These are phyloP conservation scores for Beauveria medogensis DNA, from an alignment of 2,329 filamentous ascomycete genomes.

Conservation along the genomic window DNA sequence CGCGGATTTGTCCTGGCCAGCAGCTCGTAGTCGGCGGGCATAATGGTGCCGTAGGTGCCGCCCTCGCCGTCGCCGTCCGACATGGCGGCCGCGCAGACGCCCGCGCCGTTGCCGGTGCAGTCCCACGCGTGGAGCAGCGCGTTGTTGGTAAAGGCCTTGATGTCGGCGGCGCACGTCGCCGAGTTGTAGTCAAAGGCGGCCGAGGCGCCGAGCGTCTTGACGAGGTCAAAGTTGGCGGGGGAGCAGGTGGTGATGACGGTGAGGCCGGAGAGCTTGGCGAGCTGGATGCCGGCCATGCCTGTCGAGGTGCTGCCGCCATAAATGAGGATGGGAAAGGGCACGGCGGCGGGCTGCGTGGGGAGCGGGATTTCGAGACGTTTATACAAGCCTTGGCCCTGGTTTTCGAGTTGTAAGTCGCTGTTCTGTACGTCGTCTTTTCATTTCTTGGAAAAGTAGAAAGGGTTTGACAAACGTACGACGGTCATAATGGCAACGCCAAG, in stretches of 20 bases:
- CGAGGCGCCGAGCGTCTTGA: constrained; percentile 22
- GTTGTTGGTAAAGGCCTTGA: no score
- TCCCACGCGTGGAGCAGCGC: no score
- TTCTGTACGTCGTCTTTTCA: no score
- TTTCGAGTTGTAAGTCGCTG: no score
- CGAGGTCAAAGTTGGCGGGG: constrained; percentile 23
- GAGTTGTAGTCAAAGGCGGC: constrained; percentile 24
- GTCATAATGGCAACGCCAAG: constrained; percentile 34
- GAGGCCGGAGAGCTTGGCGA: constrained; percentile 28
- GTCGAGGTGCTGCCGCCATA: constrained; percentile 44
- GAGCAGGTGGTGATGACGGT: constrained; percentile 23
- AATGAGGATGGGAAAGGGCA: constrained; percentile 30
- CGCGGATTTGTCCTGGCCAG: not conserved
- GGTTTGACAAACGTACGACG: constrained; percentile 19
- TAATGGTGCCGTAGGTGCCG: no score
- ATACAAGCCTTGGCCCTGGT: constrained; percentile 36
- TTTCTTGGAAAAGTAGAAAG: no score
- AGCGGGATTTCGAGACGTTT: constrained; percentile 36
- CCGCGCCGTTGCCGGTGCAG: no score
- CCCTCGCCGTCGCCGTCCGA: no score
- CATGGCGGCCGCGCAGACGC: no score
- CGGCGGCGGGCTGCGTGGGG: constrained; percentile 32
- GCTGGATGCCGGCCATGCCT: constrained; percentile 39
- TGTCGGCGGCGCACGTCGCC: not conserved
- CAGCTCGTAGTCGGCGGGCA: no score